These are phyloP conservation scores for Diaporthe citri DNA, from an alignment of 2,329 filamentous ascomycete species.

Conservation along the genomic window DNA sequence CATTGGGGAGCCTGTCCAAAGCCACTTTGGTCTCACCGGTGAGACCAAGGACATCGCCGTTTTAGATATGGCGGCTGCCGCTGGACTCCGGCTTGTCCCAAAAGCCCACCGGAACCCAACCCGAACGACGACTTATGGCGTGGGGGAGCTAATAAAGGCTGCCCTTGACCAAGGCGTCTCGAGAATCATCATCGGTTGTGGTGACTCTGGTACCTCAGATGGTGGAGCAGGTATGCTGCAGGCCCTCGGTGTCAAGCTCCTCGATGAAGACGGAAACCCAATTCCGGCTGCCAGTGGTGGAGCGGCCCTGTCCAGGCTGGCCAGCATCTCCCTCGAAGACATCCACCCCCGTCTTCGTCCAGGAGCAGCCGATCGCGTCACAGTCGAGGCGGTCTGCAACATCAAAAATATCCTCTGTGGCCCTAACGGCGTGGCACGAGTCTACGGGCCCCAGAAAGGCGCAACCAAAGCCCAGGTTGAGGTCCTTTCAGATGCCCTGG, in stretches of 20 bases:
- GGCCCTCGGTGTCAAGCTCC: conserved; percentile 60
- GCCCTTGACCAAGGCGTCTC: background rate
- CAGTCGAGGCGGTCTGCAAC: conserved; percentile 64
- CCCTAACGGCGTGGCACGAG: conserved; percentile 59
- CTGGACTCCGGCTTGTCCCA: conserved; percentile 63
- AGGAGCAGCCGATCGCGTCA: conserved; percentile 48
- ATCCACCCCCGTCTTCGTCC: background rate
- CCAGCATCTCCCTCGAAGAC: background rate
- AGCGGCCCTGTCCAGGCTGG: background rate
- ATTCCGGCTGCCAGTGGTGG: conserved; percentile 10
- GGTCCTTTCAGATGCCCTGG: background rate
- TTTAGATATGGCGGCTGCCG: conserved; percentile 66
- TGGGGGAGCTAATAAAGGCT: conserved; percentile 59
- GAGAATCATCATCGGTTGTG: conserved; percentile 61
- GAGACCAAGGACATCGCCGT: conserved; percentile 54
- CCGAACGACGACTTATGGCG: conserved; percentile 63
- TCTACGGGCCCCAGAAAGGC: conserved; percentile 66
- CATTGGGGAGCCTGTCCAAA: conserved; percentile 54
- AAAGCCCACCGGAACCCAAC: conserved; percentile 58
- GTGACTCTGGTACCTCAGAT: conserved; percentile 67
- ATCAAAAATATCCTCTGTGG: conserved; percentile 65
- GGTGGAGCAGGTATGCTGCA: conserved; percentile 67
- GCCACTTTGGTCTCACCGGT: conserved; percentile 58
- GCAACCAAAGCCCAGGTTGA: conserved; percentile 51
- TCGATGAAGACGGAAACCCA: conserved; percentile 46